These are phyloP conservation scores for Gossypioides kirkii DNA, from an alignment of 345 rosid species.

Conservation along the genomic window DNA sequence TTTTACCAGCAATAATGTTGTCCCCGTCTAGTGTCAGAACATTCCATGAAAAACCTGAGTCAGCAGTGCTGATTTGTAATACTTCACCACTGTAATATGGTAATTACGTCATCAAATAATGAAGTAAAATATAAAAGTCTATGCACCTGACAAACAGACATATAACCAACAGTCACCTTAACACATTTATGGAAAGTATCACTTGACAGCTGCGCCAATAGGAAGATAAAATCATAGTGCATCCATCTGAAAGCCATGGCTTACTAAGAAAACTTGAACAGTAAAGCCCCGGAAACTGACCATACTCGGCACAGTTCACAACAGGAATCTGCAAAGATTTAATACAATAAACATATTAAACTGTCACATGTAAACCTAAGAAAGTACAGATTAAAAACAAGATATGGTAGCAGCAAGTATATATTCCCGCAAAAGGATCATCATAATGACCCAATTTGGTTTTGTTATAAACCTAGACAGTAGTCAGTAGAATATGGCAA, in stretches of 20 bases:
- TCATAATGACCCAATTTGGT: neutral
- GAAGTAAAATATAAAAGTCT: neutral
- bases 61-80: slow-evolving; percentile 58
- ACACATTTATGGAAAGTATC: slow-evolving; percentile 57
- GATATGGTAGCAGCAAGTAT: neutral
- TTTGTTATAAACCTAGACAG: neutral
- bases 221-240: slow-evolving; percentile 69
- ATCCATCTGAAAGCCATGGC: slow-evolving; percentile 94
- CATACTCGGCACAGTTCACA: slow-evolving; percentile 61
- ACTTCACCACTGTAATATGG: slow-evolving; percentile 56
- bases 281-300: slow-evolving; percentile 88
- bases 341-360: slow-evolving; percentile 6
- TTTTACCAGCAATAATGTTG: slow-evolving; percentile 72
- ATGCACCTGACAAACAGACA: slow-evolving; percentile 3
- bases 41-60: slow-evolving; percentile 63
- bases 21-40: slow-evolving; percentile 68
- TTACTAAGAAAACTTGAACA: slow-evolving; percentile 36
- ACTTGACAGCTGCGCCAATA: slow-evolving; percentile 67
- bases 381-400: neutral
- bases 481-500: neutral
- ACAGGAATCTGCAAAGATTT: slow-evolving; percentile 54
- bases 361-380: neutral
- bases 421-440: neutral
- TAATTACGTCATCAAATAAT: slow-evolving; percentile 15
- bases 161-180: slow-evolving; percentile 39